Conservation (phyloP, 768 basidiomycete species). For the Leucocoprinus birnbaumii region DNA sequence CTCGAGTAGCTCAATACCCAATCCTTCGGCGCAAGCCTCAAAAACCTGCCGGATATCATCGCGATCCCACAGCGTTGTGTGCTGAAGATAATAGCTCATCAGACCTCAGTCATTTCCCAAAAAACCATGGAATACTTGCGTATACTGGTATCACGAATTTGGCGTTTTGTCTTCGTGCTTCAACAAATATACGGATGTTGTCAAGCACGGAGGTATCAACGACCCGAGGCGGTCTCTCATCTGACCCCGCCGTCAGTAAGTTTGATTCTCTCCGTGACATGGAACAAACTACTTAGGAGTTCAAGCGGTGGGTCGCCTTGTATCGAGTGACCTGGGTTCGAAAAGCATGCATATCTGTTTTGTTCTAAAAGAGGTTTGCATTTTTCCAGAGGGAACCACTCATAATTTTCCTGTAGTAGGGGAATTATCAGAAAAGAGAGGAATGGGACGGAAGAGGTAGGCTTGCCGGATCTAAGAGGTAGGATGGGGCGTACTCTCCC, state of each 20-base stretch:
- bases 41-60: conserved; percentile 30
- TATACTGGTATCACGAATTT: conserved; percentile 10
- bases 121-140: conserved; percentile 1
- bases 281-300: conserved; percentile 10
- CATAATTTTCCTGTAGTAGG: conserved; percentile 62
- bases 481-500: conserved; percentile 88
- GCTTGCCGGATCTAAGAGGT: conserved; percentile 79
- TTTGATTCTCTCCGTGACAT: too few species aligned
- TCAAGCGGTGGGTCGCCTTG: conserved; percentile 24
- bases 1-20: conserved; percentile 41
- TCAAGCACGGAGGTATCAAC: conserved; percentile 6
- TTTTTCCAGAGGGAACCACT: conserved; percentile 66
- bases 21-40: conserved; percentile 37
- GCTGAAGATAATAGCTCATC: conserved; percentile 1
- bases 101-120: not conserved
- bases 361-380: conserved; percentile 63
- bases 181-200: not conserved
- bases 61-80: conserved; percentile 25
- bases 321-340: conserved; percentile 55
- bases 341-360: conserved; percentile 69
- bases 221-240: not conserved
- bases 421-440: not conserved
- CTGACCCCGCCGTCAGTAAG: not conserved
- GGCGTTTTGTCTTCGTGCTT: not conserved
- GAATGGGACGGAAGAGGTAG: not conserved